A percentile compares a stretch with the other conserved stretches of the same genome.
phyloP scores from a whole-genome alignment of 225 moss, liverwort and hornwort genomes.

The Anthoceros angustus region DNA sequence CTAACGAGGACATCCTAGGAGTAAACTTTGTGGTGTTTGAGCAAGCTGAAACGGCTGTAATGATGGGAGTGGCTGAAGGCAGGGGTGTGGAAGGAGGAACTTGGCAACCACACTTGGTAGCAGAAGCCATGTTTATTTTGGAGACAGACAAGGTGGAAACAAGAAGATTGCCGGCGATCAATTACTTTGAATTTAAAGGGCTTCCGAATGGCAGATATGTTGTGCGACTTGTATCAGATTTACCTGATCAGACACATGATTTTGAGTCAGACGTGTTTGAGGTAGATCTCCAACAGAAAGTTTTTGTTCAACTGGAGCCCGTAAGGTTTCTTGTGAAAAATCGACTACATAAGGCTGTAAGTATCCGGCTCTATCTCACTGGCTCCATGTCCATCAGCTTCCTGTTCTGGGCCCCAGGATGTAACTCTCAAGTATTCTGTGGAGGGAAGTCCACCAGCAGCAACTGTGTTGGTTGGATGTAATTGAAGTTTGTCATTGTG shows the following conservation, averaged over 20 bases:
- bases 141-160: slow-evolving; percentile 32
- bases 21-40: slow-evolving; percentile 77
- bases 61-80: slow-evolving; percentile 61
- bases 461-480: neutral
- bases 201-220: slow-evolving; percentile 45
- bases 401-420: no score
- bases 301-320: slow-evolving; percentile 36
- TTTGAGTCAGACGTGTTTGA: slow-evolving; percentile 46
- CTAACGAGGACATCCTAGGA: slow-evolving; percentile 34
- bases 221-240: slow-evolving; percentile 34
- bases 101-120: slow-evolving; percentile 55
- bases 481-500: neutral
- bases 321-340: slow-evolving; percentile 51
- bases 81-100: slow-evolving; percentile 20
- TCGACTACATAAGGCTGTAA: slow-evolving; percentile 37
- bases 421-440: no score
- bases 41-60: slow-evolving; percentile 36
- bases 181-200: slow-evolving; percentile 68
- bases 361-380: neutral
- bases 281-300: slow-evolving; percentile 37
- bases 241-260: slow-evolving; percentile 37
- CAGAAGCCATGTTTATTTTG: slow-evolving; percentile 29
- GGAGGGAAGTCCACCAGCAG: no score
- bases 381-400: neutral
- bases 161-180: slow-evolving; percentile 35